Conservation (phyloP, 139 green algal species). For the Microglena sp. region DNA sequence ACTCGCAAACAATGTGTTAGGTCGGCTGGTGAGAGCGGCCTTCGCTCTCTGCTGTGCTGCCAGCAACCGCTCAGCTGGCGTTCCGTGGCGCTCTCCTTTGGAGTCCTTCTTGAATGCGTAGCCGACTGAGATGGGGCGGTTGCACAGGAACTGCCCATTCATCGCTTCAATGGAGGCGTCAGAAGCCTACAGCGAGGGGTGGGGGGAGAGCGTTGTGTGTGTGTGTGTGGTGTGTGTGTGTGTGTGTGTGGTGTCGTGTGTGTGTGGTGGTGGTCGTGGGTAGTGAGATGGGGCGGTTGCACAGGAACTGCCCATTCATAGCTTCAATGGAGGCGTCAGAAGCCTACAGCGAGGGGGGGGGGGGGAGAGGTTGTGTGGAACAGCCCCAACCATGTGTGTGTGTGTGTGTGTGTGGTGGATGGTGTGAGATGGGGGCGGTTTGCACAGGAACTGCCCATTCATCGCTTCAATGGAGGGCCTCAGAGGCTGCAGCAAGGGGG, state of each 20-base stretch:
- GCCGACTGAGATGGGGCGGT: constrained; percentile 75
- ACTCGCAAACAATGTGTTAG: constrained; percentile 82
- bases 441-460: constrained; percentile 91
- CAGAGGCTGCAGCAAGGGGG: constrained; percentile 21
- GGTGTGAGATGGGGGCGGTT: no score
- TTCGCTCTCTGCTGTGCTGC: constrained; percentile 67
- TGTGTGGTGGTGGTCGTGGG: no score
- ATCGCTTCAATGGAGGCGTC: constrained; percentile 93
- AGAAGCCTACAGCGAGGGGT: constrained; percentile 23
- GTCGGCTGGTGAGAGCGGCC: constrained; percentile 41
- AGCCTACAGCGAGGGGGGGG: no score
- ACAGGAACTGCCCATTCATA: constrained; percentile 95
- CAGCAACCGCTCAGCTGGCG: constrained; percentile 82
- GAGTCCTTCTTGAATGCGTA: constrained; percentile 98
- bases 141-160: constrained; percentile 91
- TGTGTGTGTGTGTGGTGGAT: no score
- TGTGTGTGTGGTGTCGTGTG: no score
- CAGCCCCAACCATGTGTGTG: no score
- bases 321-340: constrained; percentile 86
- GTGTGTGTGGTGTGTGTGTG: no score
- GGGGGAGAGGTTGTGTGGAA: no score
- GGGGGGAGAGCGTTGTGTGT: no score
- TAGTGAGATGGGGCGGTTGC: constrained; percentile 70
- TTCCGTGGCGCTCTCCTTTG: constrained; percentile 92
- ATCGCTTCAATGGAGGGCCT: constrained; percentile 93